Evolutionary conservation across 225 moss, liverwort and hornwort genomes (phyloP).

Genomic region (Rhytidiadelphus loreus): DNA sequence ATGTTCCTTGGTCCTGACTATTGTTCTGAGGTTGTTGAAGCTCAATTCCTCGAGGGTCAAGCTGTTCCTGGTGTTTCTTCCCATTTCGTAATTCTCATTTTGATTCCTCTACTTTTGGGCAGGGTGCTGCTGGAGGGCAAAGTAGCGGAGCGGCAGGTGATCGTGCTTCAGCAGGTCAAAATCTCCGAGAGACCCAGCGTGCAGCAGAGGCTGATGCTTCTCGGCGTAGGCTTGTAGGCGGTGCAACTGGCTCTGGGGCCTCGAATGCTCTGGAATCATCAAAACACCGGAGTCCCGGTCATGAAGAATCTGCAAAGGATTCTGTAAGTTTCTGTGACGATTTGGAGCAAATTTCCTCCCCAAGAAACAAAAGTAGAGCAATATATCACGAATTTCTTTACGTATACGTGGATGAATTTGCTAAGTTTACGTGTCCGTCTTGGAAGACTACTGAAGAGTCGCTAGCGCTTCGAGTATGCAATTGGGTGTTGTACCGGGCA

Average conservation of each 20-base stretch:
- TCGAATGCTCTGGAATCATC: constrained; percentile 45
- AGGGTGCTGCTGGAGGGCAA: constrained; percentile 42
- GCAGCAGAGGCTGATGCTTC: constrained; percentile 56
- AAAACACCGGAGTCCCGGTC: constrained; percentile 77
- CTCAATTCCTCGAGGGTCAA: not conserved
- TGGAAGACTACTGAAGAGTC: not conserved
- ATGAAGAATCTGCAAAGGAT: constrained; percentile 69
- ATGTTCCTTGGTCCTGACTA: not conserved
- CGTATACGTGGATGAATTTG: not conserved
- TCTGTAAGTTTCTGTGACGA: constrained; percentile 26
- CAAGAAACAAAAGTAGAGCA: not conserved
- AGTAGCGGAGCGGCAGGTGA: constrained; percentile 54
- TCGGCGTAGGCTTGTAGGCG: constrained; percentile 51
- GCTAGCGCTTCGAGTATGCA: not conserved
- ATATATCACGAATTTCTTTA: not conserved
- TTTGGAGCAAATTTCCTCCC: not conserved
- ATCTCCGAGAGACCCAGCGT: constrained; percentile 54
- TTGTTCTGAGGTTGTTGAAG: not conserved
- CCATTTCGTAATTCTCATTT: too few species aligned
- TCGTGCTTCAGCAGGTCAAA: constrained; percentile 44
- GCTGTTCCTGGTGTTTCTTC: not conserved
- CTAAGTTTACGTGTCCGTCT: not conserved
- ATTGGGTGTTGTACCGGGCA: not conserved
- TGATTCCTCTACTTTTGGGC: not conserved
- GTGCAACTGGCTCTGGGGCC: constrained; percentile 44